Base-by-base conservation (phyloP, 1,139 yeast species). In the Scheffersomyces insectosa region DNA sequence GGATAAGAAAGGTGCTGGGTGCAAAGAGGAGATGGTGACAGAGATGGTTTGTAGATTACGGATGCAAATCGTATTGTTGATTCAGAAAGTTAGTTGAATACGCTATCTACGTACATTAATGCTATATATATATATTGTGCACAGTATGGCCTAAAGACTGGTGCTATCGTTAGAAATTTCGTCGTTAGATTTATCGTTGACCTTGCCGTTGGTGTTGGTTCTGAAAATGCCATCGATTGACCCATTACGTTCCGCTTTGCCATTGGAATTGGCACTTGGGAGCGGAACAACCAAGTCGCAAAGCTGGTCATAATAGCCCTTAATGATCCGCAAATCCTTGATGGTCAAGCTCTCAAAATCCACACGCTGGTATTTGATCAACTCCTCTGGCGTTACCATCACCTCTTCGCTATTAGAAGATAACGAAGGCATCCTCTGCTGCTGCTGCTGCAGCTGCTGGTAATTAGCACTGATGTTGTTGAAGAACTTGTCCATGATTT, bases 401-500 rank as follows among this genome's bases (percentile, higher is more conserved):
- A 14, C 34, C 1, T 20, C 37, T 41, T 44, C 28, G 11, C 13
- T 15, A 33, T 10, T 11, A 27, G 38, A 14, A 31, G 42, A 25
- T 9, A 11, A 27, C 30, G 37, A 28, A 35, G 43, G 27, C 14
- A 38, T 15, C 16, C 37, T 40, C 7, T 32, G 36, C 5, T 39
- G 42, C 11, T 29, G 42, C 12, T 14, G 42, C 33, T 12, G 39
- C 8, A 15, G 31, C 29, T 31, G 39, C n/a, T 36, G 33, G 29
- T 33, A 41, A 23, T 42, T 45, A 15, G 43, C 45, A 12, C 51
- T 35, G 8, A 72, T 52, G 46, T 70, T 72, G 45, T 62, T 67
- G 48, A 73, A 68, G 77, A 77, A 73, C 47, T 66, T 70, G 46
- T 73, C 79, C 74, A 73, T 69, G 28, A 72, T 61, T 49, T 72